phyloP scores from a whole-genome alignment of 768 basidiomycete genomes.

The Dioszegia hungarica region DNA sequence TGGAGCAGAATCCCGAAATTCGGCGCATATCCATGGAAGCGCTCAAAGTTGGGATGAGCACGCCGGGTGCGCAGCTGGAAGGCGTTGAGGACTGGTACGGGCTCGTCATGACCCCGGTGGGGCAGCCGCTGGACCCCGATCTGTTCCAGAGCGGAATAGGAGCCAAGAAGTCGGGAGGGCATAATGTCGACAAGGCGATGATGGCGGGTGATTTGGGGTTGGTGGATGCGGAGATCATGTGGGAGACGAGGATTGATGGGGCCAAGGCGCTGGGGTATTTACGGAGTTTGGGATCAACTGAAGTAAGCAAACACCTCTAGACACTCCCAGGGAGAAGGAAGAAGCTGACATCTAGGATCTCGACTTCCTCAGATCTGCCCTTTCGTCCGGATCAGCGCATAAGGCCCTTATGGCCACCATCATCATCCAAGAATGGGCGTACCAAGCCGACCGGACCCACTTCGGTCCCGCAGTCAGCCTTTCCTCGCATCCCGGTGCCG shows the following conservation, averaged over 20 bases:
- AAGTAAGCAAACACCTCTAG: background rate
- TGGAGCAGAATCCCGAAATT: conserved; percentile 83
- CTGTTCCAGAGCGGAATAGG: conserved; percentile 62
- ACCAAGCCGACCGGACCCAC: conserved; percentile 45
- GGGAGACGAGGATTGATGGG: conserved; percentile 73
- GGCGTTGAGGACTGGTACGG: conserved; percentile 66
- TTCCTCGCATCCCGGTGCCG: conserved; percentile 15
- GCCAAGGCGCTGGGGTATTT: conserved; percentile 65
- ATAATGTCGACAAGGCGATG: conserved; percentile 97
- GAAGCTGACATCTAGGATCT: conserved; percentile 54
- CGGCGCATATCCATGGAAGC: conserved; percentile 66
- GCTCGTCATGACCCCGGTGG: conserved; percentile 82
- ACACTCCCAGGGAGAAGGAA: background rate
- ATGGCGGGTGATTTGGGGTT: conserved; percentile 81
- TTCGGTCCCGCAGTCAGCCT: conserved; percentile 12
- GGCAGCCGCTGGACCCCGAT: conserved; percentile 65
- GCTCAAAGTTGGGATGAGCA: conserved; percentile 67
- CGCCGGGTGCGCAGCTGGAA: conserved; percentile 50
- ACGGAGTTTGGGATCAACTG: conserved; percentile 1
- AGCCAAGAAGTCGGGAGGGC: conserved; percentile 54
- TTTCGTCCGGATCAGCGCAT: conserved; percentile 83
- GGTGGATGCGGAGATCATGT: conserved; percentile 66
- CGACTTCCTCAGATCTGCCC: conserved; percentile 68
- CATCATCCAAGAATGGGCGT: conserved; percentile 88
- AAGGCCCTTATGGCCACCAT: conserved; percentile 82